Percentiles rank a stretch among this genome's conserved stretches.
Conservation (phyloP, 805 yeast species). For the Candida glaebosa region DNA sequence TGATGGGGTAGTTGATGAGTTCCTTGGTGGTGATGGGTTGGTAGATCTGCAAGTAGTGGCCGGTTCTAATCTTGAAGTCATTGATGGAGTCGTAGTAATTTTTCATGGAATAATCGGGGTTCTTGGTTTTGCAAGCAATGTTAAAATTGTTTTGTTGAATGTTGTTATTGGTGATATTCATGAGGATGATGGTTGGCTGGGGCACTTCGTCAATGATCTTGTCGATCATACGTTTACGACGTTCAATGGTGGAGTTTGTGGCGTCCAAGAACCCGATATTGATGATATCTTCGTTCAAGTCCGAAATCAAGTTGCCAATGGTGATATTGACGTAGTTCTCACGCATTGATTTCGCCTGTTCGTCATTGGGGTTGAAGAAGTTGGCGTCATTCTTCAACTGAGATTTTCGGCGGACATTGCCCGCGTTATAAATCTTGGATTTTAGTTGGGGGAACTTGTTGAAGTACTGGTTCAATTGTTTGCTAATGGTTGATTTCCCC, state of each 20-base stretch:
- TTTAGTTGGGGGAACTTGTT: conserved; percentile 21
- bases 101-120: conserved; percentile 55
- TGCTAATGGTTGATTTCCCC: conserved; percentile 38
- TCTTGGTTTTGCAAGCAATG: conserved; percentile 60
- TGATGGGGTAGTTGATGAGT: conserved; percentile 14
- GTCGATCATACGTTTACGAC: conserved; percentile 30
- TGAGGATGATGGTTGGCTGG: conserved; percentile 43
- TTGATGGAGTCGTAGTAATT: conserved; percentile 50
- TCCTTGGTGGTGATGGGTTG: conserved; percentile 27
- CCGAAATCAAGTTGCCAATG: conserved; percentile 28
- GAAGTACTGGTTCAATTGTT: conserved; percentile 28
- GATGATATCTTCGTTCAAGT: conserved; percentile 21
- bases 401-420: conserved; percentile 43
- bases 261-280: conserved; percentile 42
- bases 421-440: conserved; percentile 46
- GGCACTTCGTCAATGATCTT: conserved; percentile 7
- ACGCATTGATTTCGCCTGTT: conserved; percentile 26
- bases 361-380: conserved; percentile 36
- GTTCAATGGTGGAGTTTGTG: conserved; percentile 36
- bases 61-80: conserved; percentile 58
- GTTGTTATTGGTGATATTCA: conserved; percentile 61
- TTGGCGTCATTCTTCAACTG: conserved; percentile 25
- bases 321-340: conserved; percentile 35
- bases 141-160: conserved; percentile 51
- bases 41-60: conserved; percentile 43